These are phyloP conservation scores for Pachyrhizus erosus DNA, from an alignment of 306 rosid genomes.

Conservation along the genomic window DNA sequence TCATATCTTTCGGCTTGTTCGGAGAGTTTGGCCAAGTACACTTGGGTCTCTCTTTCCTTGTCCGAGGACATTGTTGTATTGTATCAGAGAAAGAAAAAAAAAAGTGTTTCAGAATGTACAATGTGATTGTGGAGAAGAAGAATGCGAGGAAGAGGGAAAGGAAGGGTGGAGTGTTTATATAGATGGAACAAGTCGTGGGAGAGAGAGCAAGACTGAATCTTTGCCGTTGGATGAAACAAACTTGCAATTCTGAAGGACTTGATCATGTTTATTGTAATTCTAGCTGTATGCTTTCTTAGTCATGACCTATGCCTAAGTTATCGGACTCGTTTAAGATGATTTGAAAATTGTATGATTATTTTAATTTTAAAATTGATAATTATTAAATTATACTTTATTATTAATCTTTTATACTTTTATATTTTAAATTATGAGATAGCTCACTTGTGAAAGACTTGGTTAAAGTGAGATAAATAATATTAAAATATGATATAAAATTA, in stretches of 20 bases:
- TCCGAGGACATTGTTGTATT: constrained; percentile 61
- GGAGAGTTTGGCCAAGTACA: constrained; percentile 91
- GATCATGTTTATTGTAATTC: not conserved
- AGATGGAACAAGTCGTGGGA: constrained; percentile 51
- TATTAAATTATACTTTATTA: not conserved
- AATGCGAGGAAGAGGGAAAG: constrained; percentile 52
- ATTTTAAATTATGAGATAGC: too few relatives aligned
- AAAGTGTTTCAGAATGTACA: not conserved
- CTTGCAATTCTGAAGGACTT: constrained; percentile 56
- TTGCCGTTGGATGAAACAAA: constrained; percentile 58
- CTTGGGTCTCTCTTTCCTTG: constrained; percentile 90
- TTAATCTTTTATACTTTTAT: too few relatives aligned
- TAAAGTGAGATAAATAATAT: too few relatives aligned
- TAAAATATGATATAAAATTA: too few relatives aligned
- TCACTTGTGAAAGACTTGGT: too few relatives aligned
- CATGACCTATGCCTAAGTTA: not conserved
- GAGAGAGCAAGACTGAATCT: constrained; percentile 54
- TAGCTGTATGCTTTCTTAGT: not conserved
- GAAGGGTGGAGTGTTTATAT: constrained; percentile 42
- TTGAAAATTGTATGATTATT: not conserved
- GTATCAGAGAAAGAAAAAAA: constrained; percentile 40
- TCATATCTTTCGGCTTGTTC: constrained; percentile 97
- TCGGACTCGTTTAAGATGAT: not conserved
- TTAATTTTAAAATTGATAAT: not conserved
- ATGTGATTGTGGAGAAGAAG: constrained; percentile 2